These are phyloP conservation scores for Pichia sp. DNA, from an alignment of 1,139 yeast species.

Conservation along the genomic window DNA sequence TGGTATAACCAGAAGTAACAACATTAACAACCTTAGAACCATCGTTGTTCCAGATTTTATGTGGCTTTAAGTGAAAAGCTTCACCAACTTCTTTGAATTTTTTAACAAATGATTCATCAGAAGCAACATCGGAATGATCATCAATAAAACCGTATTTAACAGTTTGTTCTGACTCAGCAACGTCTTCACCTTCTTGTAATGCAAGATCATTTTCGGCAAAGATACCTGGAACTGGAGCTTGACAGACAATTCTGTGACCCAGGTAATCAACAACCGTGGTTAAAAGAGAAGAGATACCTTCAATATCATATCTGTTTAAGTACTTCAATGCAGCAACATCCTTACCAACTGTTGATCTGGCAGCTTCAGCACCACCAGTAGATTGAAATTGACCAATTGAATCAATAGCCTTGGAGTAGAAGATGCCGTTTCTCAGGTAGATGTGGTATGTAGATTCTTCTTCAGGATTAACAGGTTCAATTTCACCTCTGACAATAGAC, in stretches of 20 bases:
- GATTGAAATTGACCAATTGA: constrained; percentile 59
- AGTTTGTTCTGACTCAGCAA: constrained; percentile 35
- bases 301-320: constrained; percentile 60
- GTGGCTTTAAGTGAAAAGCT: constrained; percentile 72
- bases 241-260: constrained; percentile 85
- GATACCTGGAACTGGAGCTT: constrained; percentile 97
- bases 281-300: constrained; percentile 62
- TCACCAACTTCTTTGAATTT: constrained; percentile 61
- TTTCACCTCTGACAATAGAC: constrained; percentile 65
- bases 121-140: constrained; percentile 39
- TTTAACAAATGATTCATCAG: constrained; percentile 42
- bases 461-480: constrained; percentile 73
- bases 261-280: constrained; percentile 83
- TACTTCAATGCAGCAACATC: constrained; percentile 70
- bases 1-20: constrained; percentile 69
- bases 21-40: constrained; percentile 41
- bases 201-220: constrained; percentile 41
- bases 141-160: constrained; percentile 74
- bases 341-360: constrained; percentile 72
- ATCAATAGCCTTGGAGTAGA: constrained; percentile 77
- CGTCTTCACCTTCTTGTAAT: constrained; percentile 28
- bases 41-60: constrained; percentile 44
- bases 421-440: constrained; percentile 74
- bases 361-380: constrained; percentile 81
- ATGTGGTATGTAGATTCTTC: constrained; percentile 60